Base-by-base conservation (phyloP, 2,329 filamentous ascomycete genomes). In the Sclerotinia nivalis region DNA sequence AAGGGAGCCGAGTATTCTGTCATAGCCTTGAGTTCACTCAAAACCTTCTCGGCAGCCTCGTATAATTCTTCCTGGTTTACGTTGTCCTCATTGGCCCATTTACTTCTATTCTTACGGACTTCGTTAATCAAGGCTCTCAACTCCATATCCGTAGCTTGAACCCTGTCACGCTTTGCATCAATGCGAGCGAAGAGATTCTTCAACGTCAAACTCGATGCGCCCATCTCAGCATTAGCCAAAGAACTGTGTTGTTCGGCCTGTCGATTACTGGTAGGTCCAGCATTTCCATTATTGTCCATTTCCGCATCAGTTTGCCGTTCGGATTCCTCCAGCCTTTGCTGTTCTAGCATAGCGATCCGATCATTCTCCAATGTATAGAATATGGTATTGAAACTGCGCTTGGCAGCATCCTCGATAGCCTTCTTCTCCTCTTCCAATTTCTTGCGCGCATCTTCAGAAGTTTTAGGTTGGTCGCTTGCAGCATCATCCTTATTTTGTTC, bases 1-100 rank as follows among this genome's bases (percentile, higher is more conserved):
- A 99, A 99, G 2, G 96, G 93, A n/a, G 93, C 93, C 1, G 96
- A 97, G 80, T 97, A 96, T 80, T 99, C 96, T 2, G 93, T 97
- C 83, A 96, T 94, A 49, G 96, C 96, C 81, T 98, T 98, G 69
- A 99, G 88, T 80, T 98, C 95, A 77, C 94, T 97, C 77, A 99
- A 85, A 66, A 99, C 96, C 82, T 98, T 98, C 80, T 99, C 96
- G 20, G 96, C 86, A 15, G 96, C 93, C 82, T 99, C 96, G 79
- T 99, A 99, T 8, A 99, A 85, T 81, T 99, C 96, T 80, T 99
- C 96, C 81, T 99, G 96, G 71, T 96, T 95, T 72, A 99, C 91
- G 75, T 96, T 96, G 76, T 99, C 96, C 80, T 98, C 96, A 79
- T 92, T 98, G 4, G 96, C 95, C 96, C 96, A 99, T 82, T 99